Base-by-base conservation (phyloP, 345 rosid genomes). In the Rhizophora apiculata region DNA sequence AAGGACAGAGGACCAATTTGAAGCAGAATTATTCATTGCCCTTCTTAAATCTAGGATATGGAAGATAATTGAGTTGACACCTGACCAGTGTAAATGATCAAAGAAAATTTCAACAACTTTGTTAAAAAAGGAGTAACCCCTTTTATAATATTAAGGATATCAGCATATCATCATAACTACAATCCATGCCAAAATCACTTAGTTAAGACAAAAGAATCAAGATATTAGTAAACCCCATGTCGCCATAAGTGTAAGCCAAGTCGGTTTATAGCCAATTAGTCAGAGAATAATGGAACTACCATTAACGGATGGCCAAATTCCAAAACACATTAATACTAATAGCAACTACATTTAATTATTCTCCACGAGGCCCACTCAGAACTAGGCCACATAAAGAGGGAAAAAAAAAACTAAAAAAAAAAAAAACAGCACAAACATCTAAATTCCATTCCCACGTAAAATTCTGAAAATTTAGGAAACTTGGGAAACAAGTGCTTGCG, bases 191-290 rank as follows among this genome's bases (percentile, higher is more conserved):
- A 24, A 24, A 32, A 15, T 37, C 36, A 62, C 8, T 13, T 19
- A 22, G 0, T 24, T 16, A 48, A 32, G 26, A 21, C 63, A 31
- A 63, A 46, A 36, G 10, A 36, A 6, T 48, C 29, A 31, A 32
- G 60, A 61, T 18, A 27, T 11, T 43, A 21, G 13, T 27, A 48
- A 31, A 52, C 11, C n/a, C 11, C 20, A 27, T 6, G 20, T 27
- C 39, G 30, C 29, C 24, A 22, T n/a, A 51, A 61, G 58, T 48
- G 34, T 21, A 69, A 70, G 65, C 24, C 22, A n/a, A 60, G 15
- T 8, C 3, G 19, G n/a, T 39, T 37, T n/a, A 43, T 16, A 22
- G 7, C 60, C 58, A 53, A 48, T 57, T 27, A 64, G 69, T n/a
- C 57, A 34, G 34, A 64, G 8, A 60, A 43, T 39, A 9, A 39